Base-by-base conservation (phyloP, 108 stramenopile genomes). In the Halocafeteria seosinensis region DNA sequence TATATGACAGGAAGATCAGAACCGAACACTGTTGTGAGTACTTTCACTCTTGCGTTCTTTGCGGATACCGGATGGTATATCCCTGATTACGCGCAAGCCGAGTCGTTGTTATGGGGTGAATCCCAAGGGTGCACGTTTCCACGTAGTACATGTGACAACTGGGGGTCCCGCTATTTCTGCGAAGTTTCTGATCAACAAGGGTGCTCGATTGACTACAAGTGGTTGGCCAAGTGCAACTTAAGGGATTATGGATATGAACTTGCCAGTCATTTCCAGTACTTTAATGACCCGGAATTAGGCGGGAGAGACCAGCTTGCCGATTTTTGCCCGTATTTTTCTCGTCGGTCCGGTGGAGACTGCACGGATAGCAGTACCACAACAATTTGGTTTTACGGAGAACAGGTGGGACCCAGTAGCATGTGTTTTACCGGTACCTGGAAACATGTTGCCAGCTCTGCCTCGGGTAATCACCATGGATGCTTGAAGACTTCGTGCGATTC, bases 1-100 rank as follows among this genome's bases (percentile, higher is more conserved):
- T 64, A 65, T 34, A 29, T 75, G 36, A 63, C 70, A 1, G 73
- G 62, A 6, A 12, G 30, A 53, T 37, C 66, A n/a, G 31, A 38
- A 8, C 42, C 62, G 47, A 67, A 33, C 24, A 37, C 60, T 55
- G 29, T 71, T 9, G 62, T 72, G 47, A 75, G 74, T 24, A 67
- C 77, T 17, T 63, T 78, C 35, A 75, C 77, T n/a, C 61, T 78
- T 28, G 73, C 77, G 17, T 36, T 78, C 2, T 62, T 78, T 0
- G 73, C 74, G 68, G 77, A 78, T 58, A 67, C 73, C 17, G 74
- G 73, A n/a, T 78, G 77, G 77, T 78, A 78, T 51, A n/a, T 37
- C 34, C 74, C 71, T 17, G 71, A 71, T 61, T 78, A 74, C 67
- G 63, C 28, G 37, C 63, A 50, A n/a, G 70, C 76, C 0, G 24